phyloP scores from a whole-genome alignment of 768 basidiomycete genomes.

The Amanita pallidorosea region DNA sequence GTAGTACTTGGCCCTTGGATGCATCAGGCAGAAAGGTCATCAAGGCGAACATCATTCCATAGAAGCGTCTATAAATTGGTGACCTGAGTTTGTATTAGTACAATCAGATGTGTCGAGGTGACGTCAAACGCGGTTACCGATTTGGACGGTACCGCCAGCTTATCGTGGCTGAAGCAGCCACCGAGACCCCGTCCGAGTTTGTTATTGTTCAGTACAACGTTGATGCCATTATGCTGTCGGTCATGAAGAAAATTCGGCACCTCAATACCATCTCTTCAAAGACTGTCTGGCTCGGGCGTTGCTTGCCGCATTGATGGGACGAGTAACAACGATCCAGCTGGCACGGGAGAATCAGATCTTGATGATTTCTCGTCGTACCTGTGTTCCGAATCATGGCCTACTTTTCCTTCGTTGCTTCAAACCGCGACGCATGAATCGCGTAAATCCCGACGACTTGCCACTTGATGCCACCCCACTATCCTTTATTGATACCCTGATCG shows the following conservation, averaged over 20 bases:
- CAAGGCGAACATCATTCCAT: background rate
- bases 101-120: too few species aligned
- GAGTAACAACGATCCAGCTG: slow-evolving; percentile 4
- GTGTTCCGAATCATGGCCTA: slow-evolving; percentile 37
- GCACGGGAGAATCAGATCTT: slow-evolving; percentile 22
- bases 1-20: background rate
- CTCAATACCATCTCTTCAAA: slow-evolving; percentile 27
- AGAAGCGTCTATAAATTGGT: background rate
- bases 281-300: slow-evolving; percentile 33
- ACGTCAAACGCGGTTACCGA: too few species aligned
- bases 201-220: background rate
- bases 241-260: background rate
- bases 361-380: slow-evolving; percentile 47
- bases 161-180: too few species aligned
- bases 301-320: slow-evolving; percentile 18
- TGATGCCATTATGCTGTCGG: background rate
- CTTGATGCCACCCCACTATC: slow-evolving; percentile 28
- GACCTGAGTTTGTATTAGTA: too few species aligned
- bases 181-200: too few species aligned
- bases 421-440: slow-evolving; percentile 28
- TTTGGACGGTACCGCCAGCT: too few species aligned
- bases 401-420: slow-evolving; percentile 25
- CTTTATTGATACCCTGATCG: slow-evolving; percentile 38
- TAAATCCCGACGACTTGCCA: slow-evolving; percentile 22
- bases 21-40: background rate